phyloP scores from a whole-genome alignment of 2,329 filamentous ascomycete genomes.

The Oidium heveae region DNA sequence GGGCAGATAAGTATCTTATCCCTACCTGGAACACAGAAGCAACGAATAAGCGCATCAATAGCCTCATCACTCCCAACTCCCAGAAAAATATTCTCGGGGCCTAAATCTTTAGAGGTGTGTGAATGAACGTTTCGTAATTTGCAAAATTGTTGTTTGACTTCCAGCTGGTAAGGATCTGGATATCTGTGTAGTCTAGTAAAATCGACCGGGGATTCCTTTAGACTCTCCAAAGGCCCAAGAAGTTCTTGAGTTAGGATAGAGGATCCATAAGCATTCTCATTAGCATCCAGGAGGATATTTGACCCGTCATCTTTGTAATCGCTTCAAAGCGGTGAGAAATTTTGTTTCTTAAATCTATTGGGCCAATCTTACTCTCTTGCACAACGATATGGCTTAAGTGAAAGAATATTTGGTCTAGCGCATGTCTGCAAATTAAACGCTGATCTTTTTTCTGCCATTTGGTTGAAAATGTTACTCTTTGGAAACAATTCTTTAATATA shows the following conservation, averaged over 20 bases:
- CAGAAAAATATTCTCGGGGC: constrained; percentile 69
- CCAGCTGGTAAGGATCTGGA: constrained; percentile 79
- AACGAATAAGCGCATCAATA: constrained; percentile 78
- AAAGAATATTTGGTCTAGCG: constrained; percentile 51
- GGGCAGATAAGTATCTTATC: constrained; percentile 90
- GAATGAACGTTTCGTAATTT: constrained; percentile 61
- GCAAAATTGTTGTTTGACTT: constrained; percentile 72
- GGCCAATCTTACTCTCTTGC: constrained; percentile 46
- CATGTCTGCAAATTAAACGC: constrained; percentile 51
- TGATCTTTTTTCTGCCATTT: constrained; percentile 14
- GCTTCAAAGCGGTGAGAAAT: constrained; percentile 23
- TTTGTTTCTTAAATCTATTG: constrained; percentile 3
- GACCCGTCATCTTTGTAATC: constrained; percentile 98
- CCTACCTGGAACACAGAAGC: constrained; percentile 67
- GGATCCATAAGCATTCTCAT: constrained; percentile 90
- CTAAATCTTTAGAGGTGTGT: constrained; percentile 49
- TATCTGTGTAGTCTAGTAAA: constrained; percentile 74
- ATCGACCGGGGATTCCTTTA: constrained; percentile 36
- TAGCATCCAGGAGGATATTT: constrained; percentile 88
- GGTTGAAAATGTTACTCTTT: no score
- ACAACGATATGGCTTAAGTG: constrained; percentile 56
- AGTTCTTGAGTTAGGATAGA: constrained; percentile 30
- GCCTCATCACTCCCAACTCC: constrained; percentile 93
- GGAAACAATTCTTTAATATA: no score
- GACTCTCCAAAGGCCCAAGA: constrained; percentile 16